Evolutionary conservation across 129 eudicot species (phyloP), one percentile per base, ranked within the genome.

Genomic region (Kitagawia praeruptora): DNA sequence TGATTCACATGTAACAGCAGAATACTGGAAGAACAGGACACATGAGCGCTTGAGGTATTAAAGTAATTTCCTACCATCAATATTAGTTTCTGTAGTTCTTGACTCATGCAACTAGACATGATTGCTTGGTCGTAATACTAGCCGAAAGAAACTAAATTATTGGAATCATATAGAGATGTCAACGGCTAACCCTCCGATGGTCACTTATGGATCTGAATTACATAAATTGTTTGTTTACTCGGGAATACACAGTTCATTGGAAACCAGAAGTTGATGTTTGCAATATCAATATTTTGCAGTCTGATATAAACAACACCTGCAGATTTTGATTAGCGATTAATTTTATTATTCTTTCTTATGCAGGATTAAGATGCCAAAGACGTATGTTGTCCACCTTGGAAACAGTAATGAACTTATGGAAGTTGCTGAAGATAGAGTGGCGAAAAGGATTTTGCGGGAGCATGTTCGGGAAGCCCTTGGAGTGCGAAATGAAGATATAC

Each of bases 321-420:
- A 4, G 41, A 41, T 38, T 72, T 14, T 42, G 15, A 23, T n/a
- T 42, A 39, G n/a, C 53, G 8, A 45, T 10, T 75, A 75, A 8
- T 39, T 41, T 78, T 58, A 48, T 11, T 64, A 45, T 44, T 47
- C 6, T 44, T 61, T 42, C 76, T 21, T 54, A 45, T 83, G 71
- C 80, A 93, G 98, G 80, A 93, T 93, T 81, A 83, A 82, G 80
- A 93, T 93, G 98, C 98, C 98, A 54, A 84, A 84, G 48, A 91
- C 96, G 14, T 90, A 89, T 72, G 97, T 89, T 71, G 98, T 93
- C 74, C 97, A 93, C 84, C 97, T 93, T 80, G 98, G 98, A 4
- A 93, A 93, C 83, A 93, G 97, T 85, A 91, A 89, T 77, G 98
- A 93, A 72, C 88, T 91, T 80, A 93, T 91, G 97, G 94, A 91